phyloP scores from a whole-genome alignment of 2,329 filamentous ascomycete genomes.

The Colletotrichum truncatum region DNA sequence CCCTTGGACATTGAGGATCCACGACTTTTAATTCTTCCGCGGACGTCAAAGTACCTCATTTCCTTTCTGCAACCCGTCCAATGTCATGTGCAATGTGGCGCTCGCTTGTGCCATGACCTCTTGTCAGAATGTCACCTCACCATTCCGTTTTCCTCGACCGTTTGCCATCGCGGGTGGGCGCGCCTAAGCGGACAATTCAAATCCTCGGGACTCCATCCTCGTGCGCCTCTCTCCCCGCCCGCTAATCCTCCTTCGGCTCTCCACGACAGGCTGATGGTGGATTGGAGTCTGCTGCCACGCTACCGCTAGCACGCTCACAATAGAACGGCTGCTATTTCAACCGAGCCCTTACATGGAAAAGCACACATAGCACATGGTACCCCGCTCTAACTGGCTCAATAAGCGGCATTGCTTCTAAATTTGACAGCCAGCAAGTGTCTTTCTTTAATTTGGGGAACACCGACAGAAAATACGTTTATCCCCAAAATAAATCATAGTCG shows the following conservation, averaged over 20 bases:
- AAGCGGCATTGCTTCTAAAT: conserved; percentile 19
- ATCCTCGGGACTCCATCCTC: conserved; percentile 3
- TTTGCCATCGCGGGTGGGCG: conserved; percentile 24
- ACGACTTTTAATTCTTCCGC: background rate
- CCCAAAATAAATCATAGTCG: background rate
- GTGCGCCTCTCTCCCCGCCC: conserved; percentile 11
- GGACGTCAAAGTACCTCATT: conserved; percentile 17
- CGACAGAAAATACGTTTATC: background rate
- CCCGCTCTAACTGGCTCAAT: conserved; percentile 24
- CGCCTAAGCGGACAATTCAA: conserved; percentile 21
- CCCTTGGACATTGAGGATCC: background rate
- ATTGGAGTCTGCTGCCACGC: conserved; percentile 15
- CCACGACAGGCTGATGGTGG: conserved; percentile 21
- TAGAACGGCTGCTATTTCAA: conserved; percentile 20
- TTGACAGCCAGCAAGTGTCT: background rate
- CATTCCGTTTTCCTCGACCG: conserved; percentile 1
- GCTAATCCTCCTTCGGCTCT: conserved; percentile 12
- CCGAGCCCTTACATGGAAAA: conserved; percentile 2
- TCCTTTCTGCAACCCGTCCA: conserved; percentile 17
- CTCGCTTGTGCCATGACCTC: conserved; percentile 3
- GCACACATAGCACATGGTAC: too few species aligned
- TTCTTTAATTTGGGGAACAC: conserved; percentile 10
- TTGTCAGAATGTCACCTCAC: conserved; percentile 9
- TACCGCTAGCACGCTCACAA: conserved; percentile 5
- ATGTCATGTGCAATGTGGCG: background rate